Base-by-base conservation (phyloP, 768 basidiomycete species). In the Phanerodontia chrysosporium region DNA sequence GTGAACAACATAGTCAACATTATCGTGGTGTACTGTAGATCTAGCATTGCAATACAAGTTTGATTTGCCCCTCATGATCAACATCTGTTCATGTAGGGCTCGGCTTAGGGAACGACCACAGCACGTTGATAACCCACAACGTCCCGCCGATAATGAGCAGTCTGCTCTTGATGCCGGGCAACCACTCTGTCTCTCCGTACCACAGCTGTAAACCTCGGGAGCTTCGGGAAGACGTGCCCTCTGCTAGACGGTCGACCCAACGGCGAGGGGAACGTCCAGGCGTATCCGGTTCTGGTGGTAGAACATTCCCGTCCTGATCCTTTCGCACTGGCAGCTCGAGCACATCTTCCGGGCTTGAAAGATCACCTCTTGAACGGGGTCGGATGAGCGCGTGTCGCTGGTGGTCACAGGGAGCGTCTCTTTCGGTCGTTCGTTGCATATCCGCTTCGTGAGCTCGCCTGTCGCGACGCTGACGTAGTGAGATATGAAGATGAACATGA, bases 401-500 rank as follows among this genome's bases (percentile, higher is more conserved):
- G 61, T 58, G 48, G 57, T 57, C 30, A 58, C 58, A 1, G 70
- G 67, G 21, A 69, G 58, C 36, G 58, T 24, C 32, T 64, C 61
- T 14, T 64, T 63, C 25, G 65, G 68, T 28, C 72, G 65, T 6
- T 22, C 22, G 27, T 63, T 76, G 58, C 84, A 85, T 52, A 86
- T 73, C 74, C 77, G 77, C 57, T 63, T 74, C 8, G 93, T 92
- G 51, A 95, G 74, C 51, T 87, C 80, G 9, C 82, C 82, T 1
- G 89, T 91, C 24, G 92, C 91, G 65, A 81, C 79, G 10, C 92
- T 84, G 51, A 92, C 85, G 60, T 82, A 82, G 70, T 95, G 81
- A 58, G 83, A 89, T 30, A 95, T 69, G 72, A 86, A 95, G 64
- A 95, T 73, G 73, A 96, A 97, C 68, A 90, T 79, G 30, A 84